phyloP scores from a whole-genome alignment of 192 early-diverging fungal genomes.

The Cetraspora pellucida region DNA sequence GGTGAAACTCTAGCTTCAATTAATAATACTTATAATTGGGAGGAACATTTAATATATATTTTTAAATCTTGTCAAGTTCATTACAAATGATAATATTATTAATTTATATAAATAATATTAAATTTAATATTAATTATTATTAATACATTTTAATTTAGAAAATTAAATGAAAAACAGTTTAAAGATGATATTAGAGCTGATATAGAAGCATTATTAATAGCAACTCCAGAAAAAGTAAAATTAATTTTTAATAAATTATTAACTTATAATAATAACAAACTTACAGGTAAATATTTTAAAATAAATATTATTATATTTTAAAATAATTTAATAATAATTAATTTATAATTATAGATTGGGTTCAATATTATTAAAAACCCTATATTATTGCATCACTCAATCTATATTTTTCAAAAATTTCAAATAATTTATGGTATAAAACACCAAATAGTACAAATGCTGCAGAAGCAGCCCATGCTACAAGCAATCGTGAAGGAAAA shows the following conservation, averaged over 20 bases:
- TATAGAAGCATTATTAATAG: too few relatives aligned
- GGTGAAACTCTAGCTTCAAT: neutral
- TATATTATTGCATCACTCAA: neutral
- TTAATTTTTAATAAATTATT: too few relatives aligned
- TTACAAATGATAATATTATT: neutral
- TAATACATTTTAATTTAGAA: neutral
- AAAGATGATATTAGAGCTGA: too few relatives aligned
- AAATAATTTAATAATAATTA: neutral
- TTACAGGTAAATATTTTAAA: neutral
- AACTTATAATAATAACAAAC: too few relatives aligned
- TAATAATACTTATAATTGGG: neutral
- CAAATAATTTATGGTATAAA: neutral
- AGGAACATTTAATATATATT: constrained; percentile 8
- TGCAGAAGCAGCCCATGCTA: neutral
- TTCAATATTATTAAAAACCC: neutral
- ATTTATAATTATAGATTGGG: neutral
- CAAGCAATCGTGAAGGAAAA: neutral
- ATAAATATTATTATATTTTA: neutral
- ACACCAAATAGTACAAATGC: too few relatives aligned
- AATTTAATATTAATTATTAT: neutral
- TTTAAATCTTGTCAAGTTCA: constrained; percentile 5
- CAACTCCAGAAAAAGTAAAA: too few relatives aligned
- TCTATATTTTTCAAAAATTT: neutral
- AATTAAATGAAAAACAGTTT: neutral
- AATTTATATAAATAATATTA: neutral